A percentile compares a stretch with the other conserved stretches of the same genome.
Evolutionary conservation across 208 protist species (phyloP).

Genomic region (Acanthamoeba sp.): DNA sequence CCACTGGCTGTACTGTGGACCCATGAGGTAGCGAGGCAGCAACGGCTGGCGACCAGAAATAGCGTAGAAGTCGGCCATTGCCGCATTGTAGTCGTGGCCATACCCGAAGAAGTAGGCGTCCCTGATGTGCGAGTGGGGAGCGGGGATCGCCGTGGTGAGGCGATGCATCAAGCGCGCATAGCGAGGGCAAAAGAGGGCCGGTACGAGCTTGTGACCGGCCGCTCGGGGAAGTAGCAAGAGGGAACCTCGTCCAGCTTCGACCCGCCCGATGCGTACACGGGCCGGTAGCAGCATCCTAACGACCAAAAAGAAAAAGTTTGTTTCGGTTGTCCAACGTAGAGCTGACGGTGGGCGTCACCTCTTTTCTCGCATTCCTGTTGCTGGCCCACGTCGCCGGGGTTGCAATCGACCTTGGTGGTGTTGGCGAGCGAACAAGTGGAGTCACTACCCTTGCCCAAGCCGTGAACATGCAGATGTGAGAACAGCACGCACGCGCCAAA

Average conservation of each 20-base stretch:
- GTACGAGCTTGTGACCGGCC: neutral
- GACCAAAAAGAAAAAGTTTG: too few species aligned
- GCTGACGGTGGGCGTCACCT: neutral
- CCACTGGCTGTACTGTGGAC: constrained; percentile 54
- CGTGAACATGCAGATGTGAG: too few species aligned
- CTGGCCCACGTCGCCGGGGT: neutral
- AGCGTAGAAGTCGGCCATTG: constrained; percentile 38
- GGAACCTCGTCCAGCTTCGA: neutral
- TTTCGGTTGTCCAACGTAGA: too few species aligned
- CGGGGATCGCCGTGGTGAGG: neutral
- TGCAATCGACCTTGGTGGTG: neutral
- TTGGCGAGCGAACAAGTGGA: neutral
- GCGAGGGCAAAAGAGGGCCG: neutral
- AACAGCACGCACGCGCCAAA: too few species aligned
- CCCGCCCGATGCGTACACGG: neutral
- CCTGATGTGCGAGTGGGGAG: neutral
- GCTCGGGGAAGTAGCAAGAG: constrained; percentile 5
- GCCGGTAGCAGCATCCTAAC: constrained; percentile 4
- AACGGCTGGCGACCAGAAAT: constrained; percentile 8
- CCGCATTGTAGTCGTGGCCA: constrained; percentile 24
- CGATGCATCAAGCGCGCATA: neutral
- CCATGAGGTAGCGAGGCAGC: constrained; percentile 44
- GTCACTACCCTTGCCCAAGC: too few species aligned
- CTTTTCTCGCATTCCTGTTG: neutral
- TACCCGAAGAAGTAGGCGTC: constrained; percentile 59